These are phyloP conservation scores for Osmozyma mogii DNA, from an alignment of 805 yeast genomes.

Conservation along the genomic window DNA sequence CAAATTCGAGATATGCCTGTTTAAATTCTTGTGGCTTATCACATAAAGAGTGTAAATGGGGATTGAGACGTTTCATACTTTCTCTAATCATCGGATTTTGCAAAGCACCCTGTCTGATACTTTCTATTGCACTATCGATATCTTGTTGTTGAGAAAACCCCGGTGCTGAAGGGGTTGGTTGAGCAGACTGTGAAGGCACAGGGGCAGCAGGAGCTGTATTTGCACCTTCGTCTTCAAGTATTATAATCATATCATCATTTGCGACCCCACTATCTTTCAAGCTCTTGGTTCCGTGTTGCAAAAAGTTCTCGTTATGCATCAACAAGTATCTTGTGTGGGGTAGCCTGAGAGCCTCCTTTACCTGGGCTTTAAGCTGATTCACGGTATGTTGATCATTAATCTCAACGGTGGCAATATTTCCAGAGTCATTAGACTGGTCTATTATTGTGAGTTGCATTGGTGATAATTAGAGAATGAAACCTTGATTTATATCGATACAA, in stretches of 20 bases:
- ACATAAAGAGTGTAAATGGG: constrained; percentile 39
- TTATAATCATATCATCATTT: constrained; percentile 54
- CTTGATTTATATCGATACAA: no score
- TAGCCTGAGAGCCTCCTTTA: constrained; percentile 62
- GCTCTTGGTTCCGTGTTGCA: constrained; percentile 28
- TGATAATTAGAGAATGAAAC: no score
- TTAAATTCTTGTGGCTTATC: constrained; percentile 44
- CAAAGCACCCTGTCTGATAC: constrained; percentile 40
- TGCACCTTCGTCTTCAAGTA: constrained; percentile 20
- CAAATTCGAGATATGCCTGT: constrained; percentile 15
- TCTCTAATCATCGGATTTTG: constrained; percentile 31
- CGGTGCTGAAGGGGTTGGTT: constrained; percentile 1
- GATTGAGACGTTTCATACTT: constrained; percentile 32
- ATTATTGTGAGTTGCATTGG: no score
- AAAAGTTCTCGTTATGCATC: constrained; percentile 35
- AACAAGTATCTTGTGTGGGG: constrained; percentile 41
- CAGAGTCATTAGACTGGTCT: no score
- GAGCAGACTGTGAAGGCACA: constrained; percentile 4
- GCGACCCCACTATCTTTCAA: constrained; percentile 41
- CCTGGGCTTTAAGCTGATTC: constrained; percentile 62
- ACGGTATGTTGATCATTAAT: constrained; percentile 57
- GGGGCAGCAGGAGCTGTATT: constrained; percentile 13
- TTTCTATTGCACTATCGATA: constrained; percentile 26
- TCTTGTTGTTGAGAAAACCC: constrained; percentile 18
- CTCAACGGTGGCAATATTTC: no score